These are phyloP conservation scores for Fusarium multiceps DNA, from an alignment of 2,329 filamentous ascomycete species.

Conservation along the genomic window DNA sequence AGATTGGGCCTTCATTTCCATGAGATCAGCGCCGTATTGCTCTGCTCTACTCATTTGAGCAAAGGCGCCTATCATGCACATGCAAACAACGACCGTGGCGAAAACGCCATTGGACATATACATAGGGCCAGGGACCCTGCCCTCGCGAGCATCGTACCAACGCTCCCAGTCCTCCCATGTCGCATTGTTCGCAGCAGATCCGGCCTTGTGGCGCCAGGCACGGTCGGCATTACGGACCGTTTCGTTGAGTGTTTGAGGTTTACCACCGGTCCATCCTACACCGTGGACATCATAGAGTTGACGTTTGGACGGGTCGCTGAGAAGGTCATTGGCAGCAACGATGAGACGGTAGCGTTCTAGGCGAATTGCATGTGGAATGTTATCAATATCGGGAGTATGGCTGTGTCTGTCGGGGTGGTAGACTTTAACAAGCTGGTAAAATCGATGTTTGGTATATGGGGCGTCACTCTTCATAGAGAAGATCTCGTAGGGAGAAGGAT, in stretches of 20 bases:
- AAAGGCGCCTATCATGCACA: slow-evolving; percentile 76
- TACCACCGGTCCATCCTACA: slow-evolving; percentile 78
- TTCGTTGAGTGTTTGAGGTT: slow-evolving; percentile 61
- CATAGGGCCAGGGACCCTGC: slow-evolving; percentile 60
- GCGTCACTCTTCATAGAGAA: slow-evolving; percentile 69
- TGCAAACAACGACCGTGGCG: slow-evolving; percentile 72
- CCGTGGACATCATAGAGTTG: slow-evolving; percentile 85
- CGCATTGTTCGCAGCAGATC: slow-evolving; percentile 74
- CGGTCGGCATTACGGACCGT: slow-evolving; percentile 54
- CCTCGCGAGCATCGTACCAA: slow-evolving; percentile 71
- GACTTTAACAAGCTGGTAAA: slow-evolving; percentile 92
- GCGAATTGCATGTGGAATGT: slow-evolving; percentile 66
- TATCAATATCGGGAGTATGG: slow-evolving; percentile 43
- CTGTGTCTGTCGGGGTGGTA: slow-evolving; percentile 86
- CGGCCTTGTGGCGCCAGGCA: slow-evolving; percentile 61
- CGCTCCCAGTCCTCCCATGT: slow-evolving; percentile 99
- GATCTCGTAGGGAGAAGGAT: slow-evolving; percentile 91
- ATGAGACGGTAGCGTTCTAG: slow-evolving; percentile 92
- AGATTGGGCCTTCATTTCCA: slow-evolving; percentile 75
- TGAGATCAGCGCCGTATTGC: slow-evolving; percentile 68
- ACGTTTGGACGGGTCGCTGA: slow-evolving; percentile 83
- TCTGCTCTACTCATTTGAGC: slow-evolving; percentile 78
- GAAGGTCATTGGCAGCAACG: slow-evolving; percentile 86
- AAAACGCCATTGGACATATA: slow-evolving; percentile 86
- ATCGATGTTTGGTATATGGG: slow-evolving; percentile 84